A percentile compares a stretch with the other conserved stretches of the same genome.
Evolutionary conservation across 495 filamentous ascomycete species (phyloP).

Genomic region (Penicillium cosmopolitanum): DNA sequence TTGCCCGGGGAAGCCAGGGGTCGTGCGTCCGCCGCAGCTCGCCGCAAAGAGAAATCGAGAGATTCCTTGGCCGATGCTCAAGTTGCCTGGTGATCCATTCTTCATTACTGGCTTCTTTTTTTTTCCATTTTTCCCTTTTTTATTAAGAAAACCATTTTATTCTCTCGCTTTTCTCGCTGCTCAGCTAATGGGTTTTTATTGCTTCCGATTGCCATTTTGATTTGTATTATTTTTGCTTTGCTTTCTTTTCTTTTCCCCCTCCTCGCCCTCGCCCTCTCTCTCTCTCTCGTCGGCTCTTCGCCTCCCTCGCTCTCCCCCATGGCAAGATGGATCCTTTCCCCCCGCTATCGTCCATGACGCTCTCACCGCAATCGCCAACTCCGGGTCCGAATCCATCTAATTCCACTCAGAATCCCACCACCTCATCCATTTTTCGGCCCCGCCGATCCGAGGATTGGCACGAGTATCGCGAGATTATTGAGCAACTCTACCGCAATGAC

Average conservation of each 20-base stretch:
- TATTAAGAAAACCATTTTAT: background rate
- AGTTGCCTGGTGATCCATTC: slow-evolving; percentile 30
- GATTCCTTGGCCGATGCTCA: slow-evolving; percentile 28
- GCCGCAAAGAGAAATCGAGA: slow-evolving; percentile 45
- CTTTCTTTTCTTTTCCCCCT: slow-evolving; percentile 13
- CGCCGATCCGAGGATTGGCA: slow-evolving; percentile 50
- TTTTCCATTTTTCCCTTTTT: slow-evolving; percentile 19
- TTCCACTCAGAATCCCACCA: background rate
- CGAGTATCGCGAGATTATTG: slow-evolving; percentile 43
- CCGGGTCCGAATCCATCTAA: slow-evolving; percentile 14
- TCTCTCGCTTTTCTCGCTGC: too few relatives aligned
- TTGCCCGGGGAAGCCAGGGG: slow-evolving; percentile 48
- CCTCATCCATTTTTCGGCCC: slow-evolving; percentile 36
- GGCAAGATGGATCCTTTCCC: slow-evolving; percentile 25
- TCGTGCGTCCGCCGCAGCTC: slow-evolving; percentile 41
- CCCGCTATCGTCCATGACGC: slow-evolving; percentile 15
- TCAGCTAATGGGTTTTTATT: slow-evolving; percentile 4
- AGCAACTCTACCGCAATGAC: slow-evolving; percentile 46
- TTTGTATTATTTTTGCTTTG: slow-evolving; percentile 12
- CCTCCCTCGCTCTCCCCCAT: slow-evolving; percentile 2
- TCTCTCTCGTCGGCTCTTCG: background rate
- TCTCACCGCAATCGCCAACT: slow-evolving; percentile 28
- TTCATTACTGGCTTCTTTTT: slow-evolving; percentile 1
- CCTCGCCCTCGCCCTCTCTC: slow-evolving; percentile 3
- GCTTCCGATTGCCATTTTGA: slow-evolving; percentile 4